Conservation (phyloP, 495 filamentous ascomycete species). For the Lasiosphaeria ovina region DNA sequence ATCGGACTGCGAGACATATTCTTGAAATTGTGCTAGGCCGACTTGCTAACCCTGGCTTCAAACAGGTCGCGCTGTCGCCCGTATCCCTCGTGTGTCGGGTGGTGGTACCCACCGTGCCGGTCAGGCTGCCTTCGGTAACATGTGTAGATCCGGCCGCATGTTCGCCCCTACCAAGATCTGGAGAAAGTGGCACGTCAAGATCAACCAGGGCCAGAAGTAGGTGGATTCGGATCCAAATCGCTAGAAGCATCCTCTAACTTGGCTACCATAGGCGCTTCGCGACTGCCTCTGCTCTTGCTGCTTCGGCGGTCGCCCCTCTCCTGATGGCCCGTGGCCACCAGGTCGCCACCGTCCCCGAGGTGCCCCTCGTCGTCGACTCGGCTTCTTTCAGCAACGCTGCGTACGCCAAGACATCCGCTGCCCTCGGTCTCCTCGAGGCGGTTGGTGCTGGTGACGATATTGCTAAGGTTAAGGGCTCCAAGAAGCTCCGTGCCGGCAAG, state of each 20-base stretch:
- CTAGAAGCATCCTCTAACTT: conserved; percentile 10
- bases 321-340: conserved; percentile 96
- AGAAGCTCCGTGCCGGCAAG: conserved; percentile 95
- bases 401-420: conserved; percentile 84
- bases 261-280: conserved; percentile 74
- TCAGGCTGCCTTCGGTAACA: conserved; percentile 99
- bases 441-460: conserved; percentile 88
- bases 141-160: conserved; percentile 99
- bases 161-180: conserved; percentile 99
- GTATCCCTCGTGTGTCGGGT: conserved; percentile 99
- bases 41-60: conserved; percentile 10
- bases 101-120: conserved; percentile 99
- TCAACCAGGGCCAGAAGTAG: conserved; percentile 95
- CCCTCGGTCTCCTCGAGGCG: conserved; percentile 79
- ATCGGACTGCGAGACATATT: neutral
- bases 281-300: conserved; percentile 93
- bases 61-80: conserved; percentile 94
- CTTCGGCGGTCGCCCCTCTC: conserved; percentile 89
- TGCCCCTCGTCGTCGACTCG: conserved; percentile 92
- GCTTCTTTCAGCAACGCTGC: conserved; percentile 74
- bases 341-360: conserved; percentile 86
- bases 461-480: conserved; percentile 87
- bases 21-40: neutral
- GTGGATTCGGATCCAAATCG: conserved; percentile 23
- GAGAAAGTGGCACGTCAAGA: conserved; percentile 99